These are phyloP conservation scores for Scedosporium minutisporum DNA, from an alignment of 2,329 filamentous ascomycete species.

Conservation along the genomic window DNA sequence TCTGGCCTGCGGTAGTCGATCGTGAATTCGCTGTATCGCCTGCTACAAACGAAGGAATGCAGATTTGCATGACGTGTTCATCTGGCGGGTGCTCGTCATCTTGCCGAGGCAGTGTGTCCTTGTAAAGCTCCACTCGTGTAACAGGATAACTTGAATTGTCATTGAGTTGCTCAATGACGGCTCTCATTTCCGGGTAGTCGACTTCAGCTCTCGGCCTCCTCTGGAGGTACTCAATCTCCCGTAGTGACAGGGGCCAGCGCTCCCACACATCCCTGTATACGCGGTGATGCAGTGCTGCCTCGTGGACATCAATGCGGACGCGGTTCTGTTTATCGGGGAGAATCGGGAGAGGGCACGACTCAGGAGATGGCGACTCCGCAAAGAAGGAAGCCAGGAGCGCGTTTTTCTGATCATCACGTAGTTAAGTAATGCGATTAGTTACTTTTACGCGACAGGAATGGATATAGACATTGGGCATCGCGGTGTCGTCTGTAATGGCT, in stretches of 20 bases:
- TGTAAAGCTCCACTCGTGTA: too few species aligned
- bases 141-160: too few species aligned
- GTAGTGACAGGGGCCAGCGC: background rate
- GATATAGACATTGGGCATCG: conserved; percentile 13
- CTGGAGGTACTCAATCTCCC: background rate
- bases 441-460: conserved; percentile 11
- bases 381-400: background rate
- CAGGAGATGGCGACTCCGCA: background rate
- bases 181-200: background rate
- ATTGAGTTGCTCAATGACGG: background rate
- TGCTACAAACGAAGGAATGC: too few species aligned
- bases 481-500: background rate
- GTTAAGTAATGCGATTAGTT: conserved; percentile 16
- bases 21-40: too few species aligned
- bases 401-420: conserved; percentile 5
- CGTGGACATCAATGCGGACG: background rate
- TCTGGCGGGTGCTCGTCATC: too few species aligned
- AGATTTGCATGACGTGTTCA: too few species aligned
- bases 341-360: background rate
- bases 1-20: too few species aligned
- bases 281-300: background rate
- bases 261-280: background rate
- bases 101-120: too few species aligned
- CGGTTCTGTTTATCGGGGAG: background rate
- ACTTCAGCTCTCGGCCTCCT: background rate